Conservation (phyloP, 129 eudicot species). For the Kitagawia praeruptora region DNA sequence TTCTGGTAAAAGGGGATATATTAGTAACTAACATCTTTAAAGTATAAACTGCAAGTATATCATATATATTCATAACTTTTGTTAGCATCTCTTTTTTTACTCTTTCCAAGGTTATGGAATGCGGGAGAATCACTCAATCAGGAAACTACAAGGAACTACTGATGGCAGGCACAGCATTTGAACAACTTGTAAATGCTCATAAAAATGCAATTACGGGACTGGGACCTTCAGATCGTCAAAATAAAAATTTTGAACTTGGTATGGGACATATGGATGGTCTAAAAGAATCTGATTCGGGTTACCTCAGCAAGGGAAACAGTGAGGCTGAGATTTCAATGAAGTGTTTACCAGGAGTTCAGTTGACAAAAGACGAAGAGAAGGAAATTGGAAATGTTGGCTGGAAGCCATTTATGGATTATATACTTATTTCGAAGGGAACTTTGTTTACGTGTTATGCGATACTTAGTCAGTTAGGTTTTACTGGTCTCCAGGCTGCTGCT, state of each 20-base stretch:
- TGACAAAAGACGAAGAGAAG: conserved; percentile 60
- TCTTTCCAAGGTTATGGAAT: conserved; percentile 53
- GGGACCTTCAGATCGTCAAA: conserved; percentile 28
- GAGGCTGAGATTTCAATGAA: conserved; percentile 26
- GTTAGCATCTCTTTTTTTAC: not conserved
- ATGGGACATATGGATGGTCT: not conserved
- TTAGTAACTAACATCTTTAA: not conserved
- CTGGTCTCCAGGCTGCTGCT: conserved; percentile 50
- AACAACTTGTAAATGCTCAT: conserved; percentile 7
- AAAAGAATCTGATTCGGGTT: conserved; percentile 9
- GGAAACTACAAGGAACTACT: conserved; percentile 42
- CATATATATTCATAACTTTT: not conserved
- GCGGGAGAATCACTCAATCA: conserved; percentile 56
- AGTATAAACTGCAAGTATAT: not conserved
- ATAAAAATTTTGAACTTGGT: conserved; percentile 7
- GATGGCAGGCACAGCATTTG: conserved; percentile 13
- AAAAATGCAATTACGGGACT: conserved; percentile 23
- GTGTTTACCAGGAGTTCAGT: conserved; percentile 32
- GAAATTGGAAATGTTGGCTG: conserved; percentile 48
- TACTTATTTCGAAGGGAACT: conserved; percentile 36
- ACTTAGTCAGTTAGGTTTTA: conserved; percentile 34
- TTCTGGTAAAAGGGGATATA: conserved; percentile 45
- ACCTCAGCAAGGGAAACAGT: conserved; percentile 26
- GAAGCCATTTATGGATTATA: conserved; percentile 47
- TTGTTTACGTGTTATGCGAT: conserved; percentile 8